These are phyloP conservation scores for Aspergillaceae sp. DNA, from an alignment of 2,329 filamentous ascomycete genomes.

Conservation along the genomic window DNA sequence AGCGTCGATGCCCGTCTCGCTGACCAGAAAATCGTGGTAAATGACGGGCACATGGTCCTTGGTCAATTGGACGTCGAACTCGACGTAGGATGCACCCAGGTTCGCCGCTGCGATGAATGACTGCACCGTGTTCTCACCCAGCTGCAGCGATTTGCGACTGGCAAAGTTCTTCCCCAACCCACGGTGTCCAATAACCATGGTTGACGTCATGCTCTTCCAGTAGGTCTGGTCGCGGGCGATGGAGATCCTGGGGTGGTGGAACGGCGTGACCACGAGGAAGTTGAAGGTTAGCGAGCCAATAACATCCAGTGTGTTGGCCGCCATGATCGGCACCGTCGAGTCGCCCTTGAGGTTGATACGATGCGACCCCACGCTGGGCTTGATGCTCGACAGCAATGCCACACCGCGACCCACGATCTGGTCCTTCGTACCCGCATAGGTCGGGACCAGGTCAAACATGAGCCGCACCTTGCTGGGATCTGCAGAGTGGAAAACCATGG, in stretches of 20 bases:
- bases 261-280: constrained; percentile 89
- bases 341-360: constrained; percentile 91
- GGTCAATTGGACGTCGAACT: constrained; percentile 89
- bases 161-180: constrained; percentile 84
- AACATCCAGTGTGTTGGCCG: constrained; percentile 70
- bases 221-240: constrained; percentile 87
- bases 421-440: constrained; percentile 75
- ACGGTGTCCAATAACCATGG: constrained; percentile 69
- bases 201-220: constrained; percentile 85
- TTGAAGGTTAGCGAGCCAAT: constrained; percentile 97
- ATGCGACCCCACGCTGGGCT: constrained; percentile 70
- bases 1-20: constrained; percentile 93
- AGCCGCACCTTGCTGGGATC: constrained; percentile 78
- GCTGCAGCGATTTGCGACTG: constrained; percentile 75
- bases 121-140: constrained; percentile 90
- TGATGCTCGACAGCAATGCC: constrained; percentile 77
- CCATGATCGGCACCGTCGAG: constrained; percentile 82
- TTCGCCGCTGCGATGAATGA: constrained; percentile 97
- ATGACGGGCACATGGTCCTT: constrained; percentile 98
- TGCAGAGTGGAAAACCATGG: constrained; percentile 75
- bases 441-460: constrained; percentile 89
- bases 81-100: constrained; percentile 66
- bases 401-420: constrained; percentile 81
- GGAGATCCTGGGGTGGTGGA: constrained; percentile 87
- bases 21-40: constrained; percentile 96